Conservation (phyloP, 805 yeast genomes). For the Starmerella apis region DNA sequence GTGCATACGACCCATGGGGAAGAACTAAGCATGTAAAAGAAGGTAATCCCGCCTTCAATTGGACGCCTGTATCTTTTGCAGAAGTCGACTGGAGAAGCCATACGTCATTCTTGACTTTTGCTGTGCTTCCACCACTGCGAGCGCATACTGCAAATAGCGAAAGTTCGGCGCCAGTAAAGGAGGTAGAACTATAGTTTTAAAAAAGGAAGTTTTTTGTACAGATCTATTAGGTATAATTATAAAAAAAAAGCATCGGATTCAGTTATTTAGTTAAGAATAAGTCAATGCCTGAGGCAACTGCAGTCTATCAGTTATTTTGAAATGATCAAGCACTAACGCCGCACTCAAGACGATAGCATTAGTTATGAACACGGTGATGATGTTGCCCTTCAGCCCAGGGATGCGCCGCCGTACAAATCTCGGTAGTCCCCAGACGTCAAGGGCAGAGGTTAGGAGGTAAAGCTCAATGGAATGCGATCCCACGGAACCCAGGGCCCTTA, state of each 20-base stretch:
- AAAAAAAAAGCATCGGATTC: not conserved
- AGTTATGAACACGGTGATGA: not conserved
- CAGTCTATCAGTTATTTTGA: not conserved
- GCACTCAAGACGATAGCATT: not conserved
- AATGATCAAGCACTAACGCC: not conserved
- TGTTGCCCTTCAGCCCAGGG: not conserved
- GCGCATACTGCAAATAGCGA: not conserved
- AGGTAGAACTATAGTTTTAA: not conserved
- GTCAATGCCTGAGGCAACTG: not conserved
- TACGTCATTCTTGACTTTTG: slow-evolving; percentile 89
- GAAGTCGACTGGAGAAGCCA: slow-evolving; percentile 86
- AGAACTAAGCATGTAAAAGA: slow-evolving; percentile 74
- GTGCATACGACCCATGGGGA: slow-evolving; percentile 76
- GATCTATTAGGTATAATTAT: too few relatives aligned
- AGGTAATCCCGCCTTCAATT: slow-evolving; percentile 69
- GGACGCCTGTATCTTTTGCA: slow-evolving; percentile 76
- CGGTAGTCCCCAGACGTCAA: slow-evolving; percentile 1
- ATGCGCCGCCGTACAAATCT: not conserved
- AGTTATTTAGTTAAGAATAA: not conserved
- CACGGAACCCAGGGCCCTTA: not conserved
- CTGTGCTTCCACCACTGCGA: slow-evolving; percentile 39
- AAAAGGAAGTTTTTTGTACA: not conserved
- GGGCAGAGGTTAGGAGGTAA: not conserved
- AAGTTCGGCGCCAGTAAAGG: not conserved
- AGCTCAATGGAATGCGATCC: slow-evolving; percentile 12